Percentiles rank a stretch among this genome's conserved stretches.
Evolutionary conservation across 2,329 filamentous ascomycete species (phyloP).

Genomic region (Monosporascus sp.): DNA sequence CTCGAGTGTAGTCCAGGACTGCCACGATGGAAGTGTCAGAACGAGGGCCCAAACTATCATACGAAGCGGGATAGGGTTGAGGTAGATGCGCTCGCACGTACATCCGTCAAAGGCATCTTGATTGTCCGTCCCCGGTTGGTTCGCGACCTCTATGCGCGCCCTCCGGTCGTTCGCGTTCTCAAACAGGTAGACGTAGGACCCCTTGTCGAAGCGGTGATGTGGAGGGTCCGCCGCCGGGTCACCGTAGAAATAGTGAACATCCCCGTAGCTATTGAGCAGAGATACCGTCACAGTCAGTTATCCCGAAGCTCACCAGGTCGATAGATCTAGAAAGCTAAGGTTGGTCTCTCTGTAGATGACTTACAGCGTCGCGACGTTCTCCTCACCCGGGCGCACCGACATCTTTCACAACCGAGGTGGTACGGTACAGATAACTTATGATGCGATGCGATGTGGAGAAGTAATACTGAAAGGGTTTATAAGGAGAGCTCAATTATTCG

Average conservation of each 20-base stretch:
- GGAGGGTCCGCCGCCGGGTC: conserved; percentile 60
- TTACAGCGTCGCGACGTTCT: conserved; percentile 43
- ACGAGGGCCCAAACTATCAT: not conserved
- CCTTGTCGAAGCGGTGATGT: conserved; percentile 78
- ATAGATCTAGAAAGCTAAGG: not conserved
- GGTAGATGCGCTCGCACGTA: conserved; percentile 37
- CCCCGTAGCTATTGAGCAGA: conserved; percentile 56
- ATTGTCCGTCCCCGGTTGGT: conserved; percentile 66
- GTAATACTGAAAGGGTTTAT: too few species aligned
- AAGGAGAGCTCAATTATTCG: not conserved
- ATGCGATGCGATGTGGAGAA: too few species aligned
- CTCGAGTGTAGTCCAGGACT: conserved; percentile 61
- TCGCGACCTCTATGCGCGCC: conserved; percentile 71
- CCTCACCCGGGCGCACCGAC: conserved; percentile 41
- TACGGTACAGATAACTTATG: not conserved
- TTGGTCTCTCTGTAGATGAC: conserved; percentile 12
- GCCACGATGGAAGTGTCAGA: not conserved
- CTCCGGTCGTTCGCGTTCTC: conserved; percentile 63
- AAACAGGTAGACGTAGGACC: conserved; percentile 76
- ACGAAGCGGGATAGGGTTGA: not conserved
- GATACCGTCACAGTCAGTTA: conserved; percentile 17
- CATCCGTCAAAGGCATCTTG: conserved; percentile 76
- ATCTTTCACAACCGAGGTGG: conserved; percentile 22
- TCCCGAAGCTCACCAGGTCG: not conserved
- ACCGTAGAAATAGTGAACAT: conserved; percentile 74